Evolutionary conservation across 108 stramenopile species (phyloP).

Genomic region (Epithemia pelagica): DNA sequence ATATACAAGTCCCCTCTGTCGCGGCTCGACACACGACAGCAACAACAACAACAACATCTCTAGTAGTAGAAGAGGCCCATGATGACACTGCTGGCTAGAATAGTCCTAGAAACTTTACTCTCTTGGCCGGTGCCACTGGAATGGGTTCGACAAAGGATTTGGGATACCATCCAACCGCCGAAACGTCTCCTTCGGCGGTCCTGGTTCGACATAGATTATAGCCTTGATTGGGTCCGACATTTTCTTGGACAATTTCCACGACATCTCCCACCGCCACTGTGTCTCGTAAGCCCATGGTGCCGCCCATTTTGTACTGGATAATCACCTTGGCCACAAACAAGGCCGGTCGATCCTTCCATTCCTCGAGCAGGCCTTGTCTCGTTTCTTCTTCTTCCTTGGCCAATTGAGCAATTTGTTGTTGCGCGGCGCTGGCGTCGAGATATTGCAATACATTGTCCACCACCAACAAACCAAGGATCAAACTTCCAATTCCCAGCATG

Average conservation of each 20-base stretch:
- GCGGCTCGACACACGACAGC: no score
- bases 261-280: slow-evolving; percentile 60
- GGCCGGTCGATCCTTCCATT: slow-evolving; percentile 18
- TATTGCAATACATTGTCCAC: slow-evolving; percentile 39
- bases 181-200: slow-evolving; percentile 8
- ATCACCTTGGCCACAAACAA: slow-evolving; percentile 39
- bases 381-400: slow-evolving; percentile 21
- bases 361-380: slow-evolving; percentile 10
- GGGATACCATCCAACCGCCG: slow-evolving; percentile 74
- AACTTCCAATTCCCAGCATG: neutral
- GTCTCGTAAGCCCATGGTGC: slow-evolving; percentile 29
- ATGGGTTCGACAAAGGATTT: slow-evolving; percentile 46
- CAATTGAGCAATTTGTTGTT: slow-evolving; percentile 23
- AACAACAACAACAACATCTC: neutral
- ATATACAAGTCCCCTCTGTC: no score
- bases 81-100: neutral
- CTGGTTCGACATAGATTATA: slow-evolving; percentile 69
- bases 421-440: slow-evolving; percentile 14
- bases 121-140: neutral
- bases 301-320: slow-evolving; percentile 35
- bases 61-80: no score
- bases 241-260: slow-evolving; percentile 61
- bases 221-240: slow-evolving; percentile 57
- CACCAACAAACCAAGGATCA: slow-evolving; percentile 20
- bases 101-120: neutral